Percentiles rank a stretch among this genome's conserved stretches.
Conservation (phyloP, 2,329 filamentous ascomycete genomes). For the Monosporascus sp. region DNA sequence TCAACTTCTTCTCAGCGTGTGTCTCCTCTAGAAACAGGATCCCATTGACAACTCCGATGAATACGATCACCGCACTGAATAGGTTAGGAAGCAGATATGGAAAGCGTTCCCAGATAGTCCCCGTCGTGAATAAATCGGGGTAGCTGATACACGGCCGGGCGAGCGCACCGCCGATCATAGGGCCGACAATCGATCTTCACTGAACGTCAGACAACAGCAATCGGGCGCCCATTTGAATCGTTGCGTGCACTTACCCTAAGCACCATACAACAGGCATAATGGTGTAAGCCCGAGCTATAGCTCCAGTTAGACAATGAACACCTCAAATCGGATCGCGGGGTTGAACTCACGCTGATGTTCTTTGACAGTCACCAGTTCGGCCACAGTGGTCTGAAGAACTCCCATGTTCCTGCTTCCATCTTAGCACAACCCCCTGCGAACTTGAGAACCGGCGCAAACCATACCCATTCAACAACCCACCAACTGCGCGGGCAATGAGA, state of each 20-base stretch:
- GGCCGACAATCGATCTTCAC: slow-evolving; percentile 79
- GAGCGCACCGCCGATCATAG: slow-evolving; percentile 83
- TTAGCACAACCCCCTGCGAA: slow-evolving; percentile 22
- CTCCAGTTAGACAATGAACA: slow-evolving; percentile 21
- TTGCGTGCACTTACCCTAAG: slow-evolving; percentile 59
- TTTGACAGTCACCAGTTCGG: slow-evolving; percentile 87
- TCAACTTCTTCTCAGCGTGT: slow-evolving; percentile 73
- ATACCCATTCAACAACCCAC: slow-evolving; percentile 88
- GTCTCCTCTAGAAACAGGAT: slow-evolving; percentile 82
- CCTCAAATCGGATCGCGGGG: neutral
- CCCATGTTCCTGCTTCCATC: slow-evolving; percentile 69
- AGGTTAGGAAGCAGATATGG: slow-evolving; percentile 66
- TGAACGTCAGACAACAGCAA: slow-evolving; percentile 24
- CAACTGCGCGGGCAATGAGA: slow-evolving; percentile 80
- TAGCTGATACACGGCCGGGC: slow-evolving; percentile 83
- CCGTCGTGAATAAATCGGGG: slow-evolving; percentile 65
- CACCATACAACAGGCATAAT: slow-evolving; percentile 99
- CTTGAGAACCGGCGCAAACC: slow-evolving; percentile 25
- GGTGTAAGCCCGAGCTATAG: slow-evolving; percentile 78
- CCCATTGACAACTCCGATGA: slow-evolving; percentile 60
- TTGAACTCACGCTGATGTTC: slow-evolving; percentile 75
- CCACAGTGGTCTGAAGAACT: slow-evolving; percentile 90
- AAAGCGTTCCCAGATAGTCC: slow-evolving; percentile 76
- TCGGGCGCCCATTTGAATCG: neutral
- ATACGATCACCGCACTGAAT: slow-evolving; percentile 60